phyloP scores from a whole-genome alignment of 495 filamentous ascomycete species.

The Penicillium longicatenatum region DNA sequence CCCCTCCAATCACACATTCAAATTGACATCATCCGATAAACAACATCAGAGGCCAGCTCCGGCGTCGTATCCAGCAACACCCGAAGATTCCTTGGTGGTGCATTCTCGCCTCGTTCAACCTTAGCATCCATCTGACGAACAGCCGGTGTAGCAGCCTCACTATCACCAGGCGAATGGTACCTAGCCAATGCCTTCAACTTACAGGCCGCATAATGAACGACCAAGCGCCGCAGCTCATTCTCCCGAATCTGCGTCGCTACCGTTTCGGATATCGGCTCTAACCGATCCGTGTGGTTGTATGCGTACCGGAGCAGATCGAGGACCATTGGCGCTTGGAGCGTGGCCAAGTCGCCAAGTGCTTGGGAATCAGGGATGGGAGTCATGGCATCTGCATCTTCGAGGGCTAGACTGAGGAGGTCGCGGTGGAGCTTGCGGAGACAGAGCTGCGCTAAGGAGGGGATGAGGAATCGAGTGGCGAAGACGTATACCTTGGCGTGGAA shows the following conservation, averaged over 20 bases:
- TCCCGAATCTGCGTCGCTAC: slow-evolving; percentile 49
- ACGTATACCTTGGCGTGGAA: slow-evolving; percentile 53
- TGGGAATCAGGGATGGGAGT: slow-evolving; percentile 19
- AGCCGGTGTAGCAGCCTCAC: slow-evolving; percentile 26
- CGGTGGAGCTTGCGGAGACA: slow-evolving; percentile 46
- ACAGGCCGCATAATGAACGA: slow-evolving; percentile 48
- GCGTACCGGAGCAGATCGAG: slow-evolving; percentile 45
- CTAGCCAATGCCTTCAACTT: slow-evolving; percentile 45
- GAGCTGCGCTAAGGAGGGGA: slow-evolving; percentile 46
- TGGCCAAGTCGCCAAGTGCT: slow-evolving; percentile 23
- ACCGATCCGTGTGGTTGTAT: slow-evolving; percentile 44
- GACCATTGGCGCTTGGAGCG: slow-evolving; percentile 38
- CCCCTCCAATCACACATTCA: slow-evolving; percentile 4
- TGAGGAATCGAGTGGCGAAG: slow-evolving; percentile 48
- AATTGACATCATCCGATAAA: slow-evolving; percentile 48
- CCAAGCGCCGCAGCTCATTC: slow-evolving; percentile 46
- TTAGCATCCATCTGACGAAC: slow-evolving; percentile 21
- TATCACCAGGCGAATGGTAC: slow-evolving; percentile 39
- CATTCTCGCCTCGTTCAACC: slow-evolving; percentile 20
- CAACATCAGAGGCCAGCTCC: slow-evolving; percentile 49
- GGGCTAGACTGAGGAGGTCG: slow-evolving; percentile 36
- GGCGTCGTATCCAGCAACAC: slow-evolving; percentile 42
- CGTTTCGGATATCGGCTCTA: slow-evolving; percentile 45
- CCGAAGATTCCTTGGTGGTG: slow-evolving; percentile 35
- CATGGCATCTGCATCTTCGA: slow-evolving; percentile 19